Percentiles rank a stretch among this genome's conserved stretches.
phyloP scores from a whole-genome alignment of 352 stramenopile genomes.

The Globisporangium irregulare region DNA sequence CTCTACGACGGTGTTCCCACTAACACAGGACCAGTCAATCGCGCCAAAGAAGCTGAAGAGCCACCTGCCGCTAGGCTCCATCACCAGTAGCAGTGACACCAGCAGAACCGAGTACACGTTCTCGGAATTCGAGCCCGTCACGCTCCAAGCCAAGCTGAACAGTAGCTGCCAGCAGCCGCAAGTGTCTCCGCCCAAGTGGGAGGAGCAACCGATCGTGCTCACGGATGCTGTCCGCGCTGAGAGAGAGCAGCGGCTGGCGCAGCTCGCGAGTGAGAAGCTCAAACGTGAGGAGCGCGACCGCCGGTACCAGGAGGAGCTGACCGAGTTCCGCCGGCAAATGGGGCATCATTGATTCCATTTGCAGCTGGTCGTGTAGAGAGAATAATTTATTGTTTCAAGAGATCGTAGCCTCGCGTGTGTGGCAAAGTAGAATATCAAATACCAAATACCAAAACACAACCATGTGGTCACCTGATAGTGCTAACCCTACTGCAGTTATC shows the following conservation, averaged over 20 bases:
- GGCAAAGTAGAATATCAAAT: not conserved
- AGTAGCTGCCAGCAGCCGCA: not conserved
- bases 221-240: conserved; percentile 37
- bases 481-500: not conserved
- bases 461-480: not conserved
- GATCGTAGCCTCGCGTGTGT: not conserved
- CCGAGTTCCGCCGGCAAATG: conserved; percentile 34
- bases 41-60: not conserved
- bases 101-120: conserved; percentile 22
- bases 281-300: conserved; percentile 45
- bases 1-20: conserved; percentile 9
- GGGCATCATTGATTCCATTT: not conserved
- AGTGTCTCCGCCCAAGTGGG: conserved; percentile 25
- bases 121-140: conserved; percentile 20
- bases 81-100: not conserved
- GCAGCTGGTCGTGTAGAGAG: not conserved
- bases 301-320: conserved; percentile 54
- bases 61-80: not conserved
- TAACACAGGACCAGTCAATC: not conserved
- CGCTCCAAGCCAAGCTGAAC: not conserved
- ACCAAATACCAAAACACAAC: not conserved
- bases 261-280: conserved; percentile 16
- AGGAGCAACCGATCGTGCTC: conserved; percentile 45
- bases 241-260: conserved; percentile 26
- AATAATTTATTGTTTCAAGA: not conserved